phyloP scores from a whole-genome alignment of 306 rosid genomes.

The Lupinus albus region DNA sequence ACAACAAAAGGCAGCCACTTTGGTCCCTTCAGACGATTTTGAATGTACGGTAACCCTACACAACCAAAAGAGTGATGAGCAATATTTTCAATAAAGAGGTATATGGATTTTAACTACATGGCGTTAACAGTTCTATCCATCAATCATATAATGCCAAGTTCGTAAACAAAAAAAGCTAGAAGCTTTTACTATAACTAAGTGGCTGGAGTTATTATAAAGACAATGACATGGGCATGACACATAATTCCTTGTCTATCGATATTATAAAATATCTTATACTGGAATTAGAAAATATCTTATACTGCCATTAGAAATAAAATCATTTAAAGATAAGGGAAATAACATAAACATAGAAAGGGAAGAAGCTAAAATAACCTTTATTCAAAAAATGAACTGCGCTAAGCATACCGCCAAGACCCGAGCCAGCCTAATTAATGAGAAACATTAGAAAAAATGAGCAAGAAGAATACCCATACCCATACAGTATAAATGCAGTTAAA shows the following conservation, averaged over 20 bases:
- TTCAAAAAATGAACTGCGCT: conserved; percentile 76
- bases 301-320: not conserved
- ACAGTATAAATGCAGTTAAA: not conserved
- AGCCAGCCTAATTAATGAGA: conserved; percentile 64
- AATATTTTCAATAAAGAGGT: conserved; percentile 25
- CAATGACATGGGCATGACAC: not conserved
- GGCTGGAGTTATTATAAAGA: not conserved
- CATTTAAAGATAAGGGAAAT: not conserved
- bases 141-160: not conserved
- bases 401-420: conserved; percentile 82
- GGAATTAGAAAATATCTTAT: not conserved
- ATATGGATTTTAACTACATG: conserved; percentile 1
- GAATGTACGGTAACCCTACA: conserved; percentile 85
- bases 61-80: conserved; percentile 46
- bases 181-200: not conserved
- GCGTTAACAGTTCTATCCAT: not conserved
- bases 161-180: not conserved
- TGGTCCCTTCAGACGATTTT: conserved; percentile 81
- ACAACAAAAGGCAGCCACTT: conserved; percentile 93
- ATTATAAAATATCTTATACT: too few species aligned
- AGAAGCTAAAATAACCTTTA: conserved; percentile 54
- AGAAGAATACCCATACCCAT: not conserved
- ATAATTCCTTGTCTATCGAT: not conserved
- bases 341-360: not conserved
- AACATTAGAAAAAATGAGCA: conserved; percentile 25